Conservation (phyloP, 2,329 filamentous ascomycete species). For the Verticillium albo-atrum region DNA sequence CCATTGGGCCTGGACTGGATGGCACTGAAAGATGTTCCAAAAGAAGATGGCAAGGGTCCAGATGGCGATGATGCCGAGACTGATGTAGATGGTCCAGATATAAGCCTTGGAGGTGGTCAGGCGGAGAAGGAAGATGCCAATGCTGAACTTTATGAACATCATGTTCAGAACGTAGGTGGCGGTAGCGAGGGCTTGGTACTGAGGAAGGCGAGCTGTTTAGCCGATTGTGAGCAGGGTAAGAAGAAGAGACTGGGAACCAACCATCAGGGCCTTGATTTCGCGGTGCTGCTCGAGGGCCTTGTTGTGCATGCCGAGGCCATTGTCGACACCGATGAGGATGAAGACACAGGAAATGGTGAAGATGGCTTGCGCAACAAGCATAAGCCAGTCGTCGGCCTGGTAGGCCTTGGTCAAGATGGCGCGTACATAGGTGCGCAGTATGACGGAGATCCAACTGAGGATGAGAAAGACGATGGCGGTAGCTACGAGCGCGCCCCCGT, state of each 20-base stretch:
- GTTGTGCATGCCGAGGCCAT: constrained; percentile 44
- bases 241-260: constrained; percentile 12
- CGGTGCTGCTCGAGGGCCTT: constrained; percentile 31
- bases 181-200: constrained; percentile 49
- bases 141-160: constrained; percentile 54
- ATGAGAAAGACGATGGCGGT: constrained; percentile 31
- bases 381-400: constrained; percentile 49
- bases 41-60: constrained; percentile 45
- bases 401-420: constrained; percentile 38
- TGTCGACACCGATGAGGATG: constrained; percentile 35
- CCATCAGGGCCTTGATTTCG: constrained; percentile 42
- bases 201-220: not conserved
- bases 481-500: constrained; percentile 30
- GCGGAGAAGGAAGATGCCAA: constrained; percentile 46
- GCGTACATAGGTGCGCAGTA: constrained; percentile 39
- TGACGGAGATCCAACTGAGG: constrained; percentile 37
- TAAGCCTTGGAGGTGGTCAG: constrained; percentile 42
- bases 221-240: not conserved
- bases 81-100: constrained; percentile 40
- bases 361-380: constrained; percentile 40
- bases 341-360: constrained; percentile 45
- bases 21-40: constrained; percentile 49
- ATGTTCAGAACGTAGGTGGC: constrained; percentile 47
- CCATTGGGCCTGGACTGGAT: constrained; percentile 47
- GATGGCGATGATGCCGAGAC: constrained; percentile 39